A percentile compares a stretch with the other conserved stretches of the same genome.
Conservation (phyloP, 805 yeast genomes). For the Tetrapisispora fleetii region DNA sequence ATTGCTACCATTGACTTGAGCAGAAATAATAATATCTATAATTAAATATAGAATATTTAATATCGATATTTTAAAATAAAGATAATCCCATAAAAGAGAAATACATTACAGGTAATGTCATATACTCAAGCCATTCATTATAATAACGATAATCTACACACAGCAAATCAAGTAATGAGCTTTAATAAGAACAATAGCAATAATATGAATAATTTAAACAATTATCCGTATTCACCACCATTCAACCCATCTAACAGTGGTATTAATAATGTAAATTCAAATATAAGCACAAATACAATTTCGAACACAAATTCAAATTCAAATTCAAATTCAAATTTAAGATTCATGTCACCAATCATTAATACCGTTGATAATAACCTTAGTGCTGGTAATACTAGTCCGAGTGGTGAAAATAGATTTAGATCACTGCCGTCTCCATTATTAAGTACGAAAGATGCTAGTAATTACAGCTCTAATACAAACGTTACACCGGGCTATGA, state of each 20-base stretch:
- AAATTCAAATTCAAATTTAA: constrained; percentile 1
- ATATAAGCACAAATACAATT: background rate
- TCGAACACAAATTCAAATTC: background rate
- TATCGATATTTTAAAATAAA: background rate
- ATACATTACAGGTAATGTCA: background rate
- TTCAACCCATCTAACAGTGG: background rate
- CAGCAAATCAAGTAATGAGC: background rate
- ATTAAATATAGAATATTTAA: background rate
- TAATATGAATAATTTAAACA: background rate
- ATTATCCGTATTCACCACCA: background rate
- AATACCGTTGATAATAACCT: background rate
- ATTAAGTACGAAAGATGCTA: background rate
- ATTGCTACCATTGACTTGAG: no score
- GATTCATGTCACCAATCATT: background rate
- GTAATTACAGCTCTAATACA: background rate
- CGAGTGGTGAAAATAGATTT: background rate
- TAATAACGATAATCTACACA: background rate
- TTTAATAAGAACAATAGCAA: background rate
- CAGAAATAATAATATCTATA: background rate
- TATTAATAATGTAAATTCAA: background rate
- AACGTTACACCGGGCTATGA: background rate
- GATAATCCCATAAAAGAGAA: background rate
- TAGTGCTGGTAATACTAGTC: background rate
- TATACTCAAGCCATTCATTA: background rate
- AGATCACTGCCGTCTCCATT: constrained; percentile 2